Evolutionary conservation across 768 basidiomycete genomes (phyloP).

Genomic region (Tricholoma terreum): DNA sequence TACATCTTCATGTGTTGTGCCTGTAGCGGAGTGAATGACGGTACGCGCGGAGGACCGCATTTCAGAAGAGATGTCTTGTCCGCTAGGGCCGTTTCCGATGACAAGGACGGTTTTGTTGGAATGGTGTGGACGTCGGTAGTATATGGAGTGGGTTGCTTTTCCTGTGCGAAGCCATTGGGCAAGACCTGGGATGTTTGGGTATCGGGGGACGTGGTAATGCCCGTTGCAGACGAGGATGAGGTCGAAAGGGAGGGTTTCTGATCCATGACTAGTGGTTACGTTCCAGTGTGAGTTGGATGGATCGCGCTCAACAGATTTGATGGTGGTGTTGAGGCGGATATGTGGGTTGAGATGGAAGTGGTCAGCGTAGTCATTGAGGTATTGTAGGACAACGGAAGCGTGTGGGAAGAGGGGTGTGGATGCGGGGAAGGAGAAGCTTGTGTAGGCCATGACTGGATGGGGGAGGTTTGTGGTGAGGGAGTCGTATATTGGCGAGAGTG

Average conservation of each 20-base stretch:
- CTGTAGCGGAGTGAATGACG: constrained; percentile 56
- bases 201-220: constrained; percentile 63
- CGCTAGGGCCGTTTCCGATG: constrained; percentile 61
- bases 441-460: constrained; percentile 72
- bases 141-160: constrained; percentile 62
- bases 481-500: constrained; percentile 72
- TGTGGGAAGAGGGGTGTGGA: constrained; percentile 68
- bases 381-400: constrained; percentile 60
- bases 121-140: constrained; percentile 56
- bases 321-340: constrained; percentile 61
- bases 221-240: constrained; percentile 75
- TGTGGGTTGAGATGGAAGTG: constrained; percentile 58
- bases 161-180: constrained; percentile 50
- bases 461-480: constrained; percentile 81
- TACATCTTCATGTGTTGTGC: constrained; percentile 27
- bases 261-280: constrained; percentile 32
- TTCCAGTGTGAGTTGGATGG: constrained; percentile 39
- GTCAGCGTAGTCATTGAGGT: constrained; percentile 63
- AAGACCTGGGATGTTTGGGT: constrained; percentile 60
- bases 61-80: constrained; percentile 63
- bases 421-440: constrained; percentile 63
- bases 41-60: constrained; percentile 40
- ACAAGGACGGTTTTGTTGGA: constrained; percentile 43
- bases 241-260: constrained; percentile 46
- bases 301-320: constrained; percentile 45